These are phyloP conservation scores for Castanea mollissima DNA, from an alignment of 306 rosid genomes.

Conservation along the genomic window DNA sequence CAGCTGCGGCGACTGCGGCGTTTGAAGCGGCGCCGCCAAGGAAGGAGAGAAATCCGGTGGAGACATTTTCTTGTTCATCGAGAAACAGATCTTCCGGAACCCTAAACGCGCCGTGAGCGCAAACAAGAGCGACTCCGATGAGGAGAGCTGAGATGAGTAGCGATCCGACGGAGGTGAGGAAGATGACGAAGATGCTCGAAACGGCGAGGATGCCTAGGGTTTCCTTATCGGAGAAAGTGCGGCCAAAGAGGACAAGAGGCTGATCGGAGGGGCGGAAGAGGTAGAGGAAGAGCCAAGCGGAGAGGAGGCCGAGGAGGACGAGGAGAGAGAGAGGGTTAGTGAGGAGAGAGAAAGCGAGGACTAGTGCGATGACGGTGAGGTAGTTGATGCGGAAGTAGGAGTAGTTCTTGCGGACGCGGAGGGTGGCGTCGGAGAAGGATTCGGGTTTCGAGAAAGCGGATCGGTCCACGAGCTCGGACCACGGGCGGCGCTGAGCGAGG, in stretches of 20 bases:
- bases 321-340: slow-evolving; percentile 69
- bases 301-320: slow-evolving; percentile 59
- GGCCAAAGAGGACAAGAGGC: slow-evolving; percentile 76
- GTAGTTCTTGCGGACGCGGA: slow-evolving; percentile 85
- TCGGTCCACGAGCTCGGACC: slow-evolving; percentile 75
- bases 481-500: slow-evolving; percentile 84
- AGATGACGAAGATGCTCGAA: slow-evolving; percentile 54
- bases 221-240: slow-evolving; percentile 71
- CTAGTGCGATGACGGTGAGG: slow-evolving; percentile 42
- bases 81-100: slow-evolving; percentile 88
- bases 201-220: slow-evolving; percentile 52
- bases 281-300: slow-evolving; percentile 90
- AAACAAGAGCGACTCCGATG: slow-evolving; percentile 57
- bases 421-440: slow-evolving; percentile 71
- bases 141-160: slow-evolving; percentile 65
- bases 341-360: slow-evolving; percentile 66
- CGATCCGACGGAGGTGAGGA: slow-evolving; percentile 88
- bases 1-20: slow-evolving; percentile 32
- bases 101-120: slow-evolving; percentile 79
- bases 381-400: slow-evolving; percentile 85
- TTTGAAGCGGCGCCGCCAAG: slow-evolving; percentile 51
- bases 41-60: slow-evolving; percentile 65
- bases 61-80: slow-evolving; percentile 58
- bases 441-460: slow-evolving; percentile 73
- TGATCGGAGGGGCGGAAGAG: slow-evolving; percentile 94